Evolutionary conservation across 352 stramenopile species (phyloP).

Genomic region (Phytophthora agathidicida): DNA sequence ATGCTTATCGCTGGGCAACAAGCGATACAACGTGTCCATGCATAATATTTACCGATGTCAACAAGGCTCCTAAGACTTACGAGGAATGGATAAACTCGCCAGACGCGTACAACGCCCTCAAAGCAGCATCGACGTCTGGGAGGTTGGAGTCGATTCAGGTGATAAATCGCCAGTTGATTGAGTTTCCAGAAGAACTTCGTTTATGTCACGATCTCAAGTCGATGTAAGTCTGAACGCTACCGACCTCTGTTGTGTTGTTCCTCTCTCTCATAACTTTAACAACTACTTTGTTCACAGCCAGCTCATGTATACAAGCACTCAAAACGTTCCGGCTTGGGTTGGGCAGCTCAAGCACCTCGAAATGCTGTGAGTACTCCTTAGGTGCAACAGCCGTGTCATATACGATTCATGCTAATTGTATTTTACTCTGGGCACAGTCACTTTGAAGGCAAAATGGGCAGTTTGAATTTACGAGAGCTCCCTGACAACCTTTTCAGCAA

Average conservation of each 20-base stretch:
- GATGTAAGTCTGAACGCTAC: constrained; percentile 23
- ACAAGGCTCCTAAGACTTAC: constrained; percentile 23
- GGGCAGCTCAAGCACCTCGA: constrained; percentile 19
- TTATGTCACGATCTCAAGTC: constrained; percentile 15
- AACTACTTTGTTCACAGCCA: constrained; percentile 2
- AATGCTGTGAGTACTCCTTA: constrained; percentile 16
- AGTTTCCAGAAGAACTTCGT: constrained; percentile 17
- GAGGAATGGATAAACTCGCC: constrained; percentile 18
- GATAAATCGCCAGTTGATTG: constrained; percentile 24
- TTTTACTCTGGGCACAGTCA: constrained; percentile 11
- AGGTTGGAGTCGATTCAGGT: constrained; percentile 23
- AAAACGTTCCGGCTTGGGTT: constrained; percentile 12
- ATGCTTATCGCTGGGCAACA: constrained; percentile 8
- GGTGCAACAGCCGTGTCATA: not conserved
- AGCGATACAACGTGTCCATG: constrained; percentile 16
- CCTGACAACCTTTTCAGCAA: constrained; percentile 9
- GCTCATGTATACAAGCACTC: constrained; percentile 21
- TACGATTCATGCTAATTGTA: not conserved
- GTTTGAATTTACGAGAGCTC: constrained; percentile 6
- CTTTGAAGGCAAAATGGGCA: constrained; percentile 12
- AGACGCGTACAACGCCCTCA: constrained; percentile 10
- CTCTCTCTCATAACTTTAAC: not conserved
- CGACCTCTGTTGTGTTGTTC: not conserved
- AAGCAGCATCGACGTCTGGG: constrained; percentile 18
- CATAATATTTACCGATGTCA: constrained; percentile 21